Percentiles rank a stretch among this genome's conserved stretches.
Conservation (phyloP, 257 asterid species). For the Petunia axillaris region DNA sequence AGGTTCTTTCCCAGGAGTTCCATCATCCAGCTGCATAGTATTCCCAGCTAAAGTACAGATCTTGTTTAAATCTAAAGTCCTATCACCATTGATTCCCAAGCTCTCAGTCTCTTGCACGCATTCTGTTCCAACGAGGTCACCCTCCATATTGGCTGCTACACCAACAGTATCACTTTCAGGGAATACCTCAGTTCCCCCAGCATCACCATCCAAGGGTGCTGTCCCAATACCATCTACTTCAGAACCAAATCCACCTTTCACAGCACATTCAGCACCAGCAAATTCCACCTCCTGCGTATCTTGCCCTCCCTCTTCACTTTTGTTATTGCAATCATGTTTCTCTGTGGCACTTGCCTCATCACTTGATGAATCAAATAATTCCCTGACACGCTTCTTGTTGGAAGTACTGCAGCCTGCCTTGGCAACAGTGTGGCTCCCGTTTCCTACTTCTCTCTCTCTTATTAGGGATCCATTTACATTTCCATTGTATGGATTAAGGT, state of each 20-base stretch:
- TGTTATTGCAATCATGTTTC: conserved; percentile 72
- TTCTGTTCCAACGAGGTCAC: conserved; percentile 62
- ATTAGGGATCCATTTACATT: conserved; percentile 29
- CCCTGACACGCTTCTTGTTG: conserved; percentile 39
- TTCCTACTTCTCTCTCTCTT: conserved; percentile 45
- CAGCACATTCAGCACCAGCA: conserved; percentile 43
- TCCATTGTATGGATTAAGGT: conserved; percentile 49
- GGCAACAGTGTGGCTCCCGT: conserved; percentile 38
- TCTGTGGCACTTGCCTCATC: conserved; percentile 81
- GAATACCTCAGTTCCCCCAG: conserved; percentile 57
- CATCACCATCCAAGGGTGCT: conserved; percentile 51
- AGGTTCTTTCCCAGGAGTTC: conserved; percentile 37
- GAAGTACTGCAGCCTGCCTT: conserved; percentile 42
- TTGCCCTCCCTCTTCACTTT: conserved; percentile 52
- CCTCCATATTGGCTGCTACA: conserved; percentile 43
- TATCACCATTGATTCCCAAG: conserved; percentile 42
- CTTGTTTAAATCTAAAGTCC: conserved; percentile 50
- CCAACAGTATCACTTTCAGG: conserved; percentile 59
- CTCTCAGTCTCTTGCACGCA: conserved; percentile 66
- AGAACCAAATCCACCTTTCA: conserved; percentile 78
- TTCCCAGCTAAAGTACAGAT: conserved; percentile 41
- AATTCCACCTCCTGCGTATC: conserved; percentile 90
- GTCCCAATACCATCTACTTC: conserved; percentile 64
- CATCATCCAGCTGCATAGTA: conserved; percentile 58
- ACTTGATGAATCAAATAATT: conserved; percentile 50